Percentiles rank a stretch among this genome's conserved stretches.
These are phyloP conservation scores for Coniochaeta sp. DNA, from an alignment of 2,329 filamentous ascomycete genomes.

Conservation along the genomic window DNA sequence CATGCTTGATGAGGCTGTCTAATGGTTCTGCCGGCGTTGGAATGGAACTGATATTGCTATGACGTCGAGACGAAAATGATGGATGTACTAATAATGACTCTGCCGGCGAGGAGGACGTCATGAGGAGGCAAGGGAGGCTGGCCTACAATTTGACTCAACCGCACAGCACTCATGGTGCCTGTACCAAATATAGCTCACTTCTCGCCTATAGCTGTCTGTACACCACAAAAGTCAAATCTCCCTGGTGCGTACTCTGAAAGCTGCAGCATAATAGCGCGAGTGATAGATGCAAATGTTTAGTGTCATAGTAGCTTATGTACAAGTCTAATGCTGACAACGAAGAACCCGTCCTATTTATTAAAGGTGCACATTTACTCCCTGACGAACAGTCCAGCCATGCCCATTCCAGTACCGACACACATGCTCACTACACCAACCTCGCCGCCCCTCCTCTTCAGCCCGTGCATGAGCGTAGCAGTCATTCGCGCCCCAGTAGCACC, in stretches of 20 bases:
- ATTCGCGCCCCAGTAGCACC: slow-evolving; percentile 83
- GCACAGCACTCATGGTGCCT: neutral
- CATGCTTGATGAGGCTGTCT: neutral
- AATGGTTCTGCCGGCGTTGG: neutral
- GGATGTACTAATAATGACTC: neutral
- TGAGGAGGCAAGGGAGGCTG: neutral
- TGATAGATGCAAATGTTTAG: too few species aligned
- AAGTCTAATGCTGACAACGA: neutral
- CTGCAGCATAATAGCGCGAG: too few species aligned
- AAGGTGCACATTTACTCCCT: slow-evolving; percentile 12
- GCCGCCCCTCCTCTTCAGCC: slow-evolving; percentile 59
- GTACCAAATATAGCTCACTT: neutral
- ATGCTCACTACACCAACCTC: slow-evolving; percentile 84
- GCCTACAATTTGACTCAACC: neutral
- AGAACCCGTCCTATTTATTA: too few species aligned
- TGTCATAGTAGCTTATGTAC: neutral
- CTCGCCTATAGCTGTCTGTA: neutral
- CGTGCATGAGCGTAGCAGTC: slow-evolving; percentile 63
- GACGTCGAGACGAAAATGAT: neutral
- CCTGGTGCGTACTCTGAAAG: too few species aligned
- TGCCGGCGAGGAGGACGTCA: neutral
- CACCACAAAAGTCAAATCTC: too few species aligned
- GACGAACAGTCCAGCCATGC: slow-evolving; percentile 36
- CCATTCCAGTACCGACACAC: slow-evolving; percentile 80
- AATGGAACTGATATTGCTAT: neutral